Base-by-base conservation (phyloP, 441 rosid species). In the Corymbia calophylla region DNA sequence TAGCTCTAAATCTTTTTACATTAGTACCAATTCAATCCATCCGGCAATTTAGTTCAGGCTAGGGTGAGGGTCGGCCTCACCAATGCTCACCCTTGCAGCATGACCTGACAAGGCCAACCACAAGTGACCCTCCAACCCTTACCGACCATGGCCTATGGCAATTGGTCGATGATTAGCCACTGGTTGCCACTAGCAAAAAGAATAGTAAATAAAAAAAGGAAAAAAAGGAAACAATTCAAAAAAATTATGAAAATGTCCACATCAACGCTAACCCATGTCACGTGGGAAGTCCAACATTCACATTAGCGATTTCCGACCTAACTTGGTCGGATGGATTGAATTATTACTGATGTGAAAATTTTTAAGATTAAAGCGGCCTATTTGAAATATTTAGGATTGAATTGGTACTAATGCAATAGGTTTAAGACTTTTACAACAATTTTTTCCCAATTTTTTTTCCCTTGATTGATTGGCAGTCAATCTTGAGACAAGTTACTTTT, bases 151-250 rank as follows among this genome's bases (percentile, higher is more conserved):
- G n/a, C n/a, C 25, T 58, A 29, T 58, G 0, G 14, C 6, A 58
- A 58, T 27, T 58, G 64, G 25, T 58, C 1, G 0, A 29, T 58
- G n/a, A 25, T 25, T 0, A 0, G 64, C n/a, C 64, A 58, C 0
- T 0, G 0, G 29, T 0, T 0, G 64, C n/a, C 64, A 25, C 0
- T 0, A 0, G 29, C 27, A 21, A 55, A 55, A 55, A 1, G 27
- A 21, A 21, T 19, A 55, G 27, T 4, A 19, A 16, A 1, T 7
- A 55, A 55, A 21, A 56, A 25, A 56, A 56, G 29, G 29, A 23
- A 23, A 23, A 56, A 56, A 56, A 8, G 5, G 4, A 56, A 55
- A 23, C 9, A 1, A 56, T 56, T 4, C 21, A 1, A 9, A 23
- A 56, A 58, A 23, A 3, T 23, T 58, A 8, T 56, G 2, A 39